These are phyloP conservation scores for Populus hybrid DNA, from an alignment of 441 rosid species.

Conservation along the genomic window DNA sequence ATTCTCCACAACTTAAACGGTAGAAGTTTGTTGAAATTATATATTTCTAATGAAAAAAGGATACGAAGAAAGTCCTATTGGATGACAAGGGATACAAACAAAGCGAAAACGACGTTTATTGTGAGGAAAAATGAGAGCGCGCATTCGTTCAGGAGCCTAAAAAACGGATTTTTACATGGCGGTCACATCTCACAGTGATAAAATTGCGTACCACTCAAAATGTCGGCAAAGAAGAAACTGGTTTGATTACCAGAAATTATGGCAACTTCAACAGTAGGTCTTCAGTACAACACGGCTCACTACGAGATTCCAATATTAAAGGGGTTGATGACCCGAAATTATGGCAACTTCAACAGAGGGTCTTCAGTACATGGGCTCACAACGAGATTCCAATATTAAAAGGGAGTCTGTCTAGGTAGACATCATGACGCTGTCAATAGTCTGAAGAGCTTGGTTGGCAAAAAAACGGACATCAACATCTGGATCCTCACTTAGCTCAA, in stretches of 20 bases:
- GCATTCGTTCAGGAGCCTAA: neutral
- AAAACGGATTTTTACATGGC: constrained; percentile 6
- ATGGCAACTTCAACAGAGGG: constrained; percentile 1
- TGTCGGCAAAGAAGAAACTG: constrained; percentile 8
- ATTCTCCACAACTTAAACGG: neutral
- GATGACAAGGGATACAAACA: neutral
- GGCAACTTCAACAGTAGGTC: neutral
- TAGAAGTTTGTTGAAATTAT: too few species aligned
- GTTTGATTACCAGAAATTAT: neutral
- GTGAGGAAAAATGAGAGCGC: neutral
- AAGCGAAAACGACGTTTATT: neutral
- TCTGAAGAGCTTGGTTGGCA: constrained; percentile 76
- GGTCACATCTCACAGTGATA: constrained; percentile 1
- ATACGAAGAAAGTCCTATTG: neutral
- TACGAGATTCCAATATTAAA: neutral
- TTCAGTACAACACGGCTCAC: neutral
- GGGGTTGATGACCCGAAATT: neutral
- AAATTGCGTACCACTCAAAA: neutral
- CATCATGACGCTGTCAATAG: constrained; percentile 72
- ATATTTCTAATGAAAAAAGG: neutral
- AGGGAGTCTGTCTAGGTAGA: constrained; percentile 32
- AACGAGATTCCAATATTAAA: neutral
- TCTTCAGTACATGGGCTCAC: constrained; percentile 2
- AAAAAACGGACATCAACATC: constrained; percentile 89
- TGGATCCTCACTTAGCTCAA: constrained; percentile 90